Evolutionary conservation across 495 filamentous ascomycete genomes (phyloP).

Genomic region (Echria macrotheca): DNA sequence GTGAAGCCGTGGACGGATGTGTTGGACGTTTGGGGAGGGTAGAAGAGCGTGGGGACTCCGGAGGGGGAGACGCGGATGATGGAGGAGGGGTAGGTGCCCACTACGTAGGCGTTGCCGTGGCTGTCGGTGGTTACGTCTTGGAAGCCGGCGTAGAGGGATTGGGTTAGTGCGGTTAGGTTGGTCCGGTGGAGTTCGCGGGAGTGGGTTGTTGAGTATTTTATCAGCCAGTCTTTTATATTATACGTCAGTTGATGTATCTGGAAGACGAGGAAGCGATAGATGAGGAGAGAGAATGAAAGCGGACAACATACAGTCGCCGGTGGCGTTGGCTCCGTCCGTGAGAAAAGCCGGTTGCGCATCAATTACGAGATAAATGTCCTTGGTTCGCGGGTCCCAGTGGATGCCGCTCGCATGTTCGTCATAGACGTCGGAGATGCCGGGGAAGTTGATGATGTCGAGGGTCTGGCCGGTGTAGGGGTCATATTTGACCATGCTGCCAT

Average conservation of each 20-base stretch:
- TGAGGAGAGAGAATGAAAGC: too few species aligned
- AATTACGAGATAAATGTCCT: conserved; percentile 23
- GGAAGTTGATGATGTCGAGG: conserved; percentile 20
- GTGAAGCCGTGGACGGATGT: conserved; percentile 19
- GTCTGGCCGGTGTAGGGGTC: conserved; percentile 22
- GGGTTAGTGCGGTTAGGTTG: conserved; percentile 23
- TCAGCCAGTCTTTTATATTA: too few species aligned
- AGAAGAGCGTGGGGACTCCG: conserved; percentile 19
- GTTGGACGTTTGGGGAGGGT: conserved; percentile 9
- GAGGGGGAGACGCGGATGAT: conserved; percentile 19
- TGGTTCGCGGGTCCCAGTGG: conserved; percentile 16
- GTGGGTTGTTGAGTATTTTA: conserved; percentile 15
- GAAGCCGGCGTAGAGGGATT: conserved; percentile 19
- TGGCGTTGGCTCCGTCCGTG: conserved; percentile 21
- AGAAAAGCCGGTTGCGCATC: conserved; percentile 21
- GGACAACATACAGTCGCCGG: conserved; percentile 27
- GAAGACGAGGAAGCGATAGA: too few species aligned
- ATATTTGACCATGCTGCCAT: conserved; percentile 17
- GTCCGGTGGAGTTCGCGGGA: conserved; percentile 17
- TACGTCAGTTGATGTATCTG: too few species aligned
- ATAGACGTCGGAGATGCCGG: conserved; percentile 20
- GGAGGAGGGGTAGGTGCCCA: conserved; percentile 24
- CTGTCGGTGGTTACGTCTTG: conserved; percentile 26
- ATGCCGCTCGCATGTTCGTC: conserved; percentile 26
- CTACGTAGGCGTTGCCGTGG: conserved; percentile 23